Evolutionary conservation across 2,329 filamentous ascomycete species (phyloP).

Genomic region (Massarina eburnea): DNA sequence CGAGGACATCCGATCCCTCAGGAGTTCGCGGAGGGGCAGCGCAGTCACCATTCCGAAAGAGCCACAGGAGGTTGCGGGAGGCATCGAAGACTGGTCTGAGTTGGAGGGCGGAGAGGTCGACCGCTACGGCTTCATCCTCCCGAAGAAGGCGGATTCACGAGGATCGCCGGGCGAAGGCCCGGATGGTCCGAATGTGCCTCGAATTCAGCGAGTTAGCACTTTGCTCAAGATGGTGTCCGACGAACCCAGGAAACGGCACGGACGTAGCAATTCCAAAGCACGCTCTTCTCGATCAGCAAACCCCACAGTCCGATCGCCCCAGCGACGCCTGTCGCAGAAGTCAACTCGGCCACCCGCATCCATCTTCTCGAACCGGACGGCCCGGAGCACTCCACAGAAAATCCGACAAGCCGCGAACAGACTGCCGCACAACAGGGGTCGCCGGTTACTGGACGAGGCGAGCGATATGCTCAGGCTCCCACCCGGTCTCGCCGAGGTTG

Average conservation of each 20-base stretch:
- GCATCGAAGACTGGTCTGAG: slow-evolving; percentile 67
- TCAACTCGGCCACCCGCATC: slow-evolving; percentile 47
- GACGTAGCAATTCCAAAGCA: slow-evolving; percentile 52
- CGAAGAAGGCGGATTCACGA: slow-evolving; percentile 41
- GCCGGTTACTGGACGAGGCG: slow-evolving; percentile 60
- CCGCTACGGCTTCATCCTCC: slow-evolving; percentile 65
- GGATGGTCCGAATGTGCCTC: slow-evolving; percentile 36
- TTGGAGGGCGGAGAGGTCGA: slow-evolving; percentile 62
- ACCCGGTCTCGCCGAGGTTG: slow-evolving; percentile 51
- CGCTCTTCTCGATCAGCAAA: slow-evolving; percentile 44
- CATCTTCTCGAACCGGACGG: slow-evolving; percentile 40
- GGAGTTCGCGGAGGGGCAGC: slow-evolving; percentile 29
- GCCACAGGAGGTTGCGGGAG: slow-evolving; percentile 60
- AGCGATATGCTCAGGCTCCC: slow-evolving; percentile 67
- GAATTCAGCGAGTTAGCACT: slow-evolving; percentile 61
- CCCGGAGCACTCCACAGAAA: slow-evolving; percentile 40
- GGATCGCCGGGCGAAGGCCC: slow-evolving; percentile 25
- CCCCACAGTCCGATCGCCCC: slow-evolving; percentile 43
- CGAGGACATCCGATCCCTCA: slow-evolving; percentile 32
- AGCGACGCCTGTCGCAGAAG: slow-evolving; percentile 44
- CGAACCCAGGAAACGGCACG: slow-evolving; percentile 57
- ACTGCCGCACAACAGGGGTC: slow-evolving; percentile 56
- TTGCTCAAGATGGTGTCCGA: slow-evolving; percentile 59
- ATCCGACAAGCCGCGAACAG: slow-evolving; percentile 57
- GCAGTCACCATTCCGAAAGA: slow-evolving; percentile 50